Conservation (phyloP, 192 early-diverging fungal species). For the Coemansia sp. region DNA sequence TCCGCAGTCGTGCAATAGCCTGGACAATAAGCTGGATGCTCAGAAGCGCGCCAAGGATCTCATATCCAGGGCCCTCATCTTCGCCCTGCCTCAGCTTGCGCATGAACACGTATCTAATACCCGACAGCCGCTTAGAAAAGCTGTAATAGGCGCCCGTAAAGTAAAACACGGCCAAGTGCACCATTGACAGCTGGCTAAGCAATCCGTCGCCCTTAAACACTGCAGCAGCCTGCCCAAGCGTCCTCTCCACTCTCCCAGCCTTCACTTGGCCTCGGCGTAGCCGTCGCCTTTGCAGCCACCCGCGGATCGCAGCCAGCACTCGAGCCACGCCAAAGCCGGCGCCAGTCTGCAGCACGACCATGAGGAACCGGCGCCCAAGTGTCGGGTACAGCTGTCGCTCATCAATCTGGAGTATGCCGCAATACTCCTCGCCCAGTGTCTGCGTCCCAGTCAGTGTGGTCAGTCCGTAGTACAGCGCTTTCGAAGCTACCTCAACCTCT, state of each 20-base stretch:
- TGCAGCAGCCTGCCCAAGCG: constrained; percentile 4
- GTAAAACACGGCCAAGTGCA: constrained; percentile 89
- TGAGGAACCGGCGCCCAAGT: constrained; percentile 27
- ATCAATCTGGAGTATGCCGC: constrained; percentile 76
- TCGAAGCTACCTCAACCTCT: constrained; percentile 60
- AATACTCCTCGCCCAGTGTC: constrained; percentile 95
- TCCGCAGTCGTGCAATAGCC: constrained; percentile 41
- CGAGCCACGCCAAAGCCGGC: constrained; percentile 6
- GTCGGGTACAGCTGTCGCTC: constrained; percentile 56
- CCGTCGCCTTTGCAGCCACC: constrained; percentile 26
- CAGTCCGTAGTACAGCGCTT: constrained; percentile 70
- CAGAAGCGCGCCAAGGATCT: constrained; percentile 81
- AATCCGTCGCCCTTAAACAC: constrained; percentile 7
- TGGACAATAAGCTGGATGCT: constrained; percentile 69
- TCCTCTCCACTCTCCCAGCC: not conserved
- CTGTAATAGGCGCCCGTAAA: constrained; percentile 80
- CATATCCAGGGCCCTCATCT: constrained; percentile 68
- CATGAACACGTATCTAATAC: constrained; percentile 81
- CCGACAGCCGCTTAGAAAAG: constrained; percentile 74
- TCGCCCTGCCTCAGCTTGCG: constrained; percentile 74
- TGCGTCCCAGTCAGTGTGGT: constrained; percentile 73
- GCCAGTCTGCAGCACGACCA: constrained; percentile 38
- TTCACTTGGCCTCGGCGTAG: not conserved
- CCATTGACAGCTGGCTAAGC: constrained; percentile 29
- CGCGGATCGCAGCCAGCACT: constrained; percentile 12